phyloP scores from a whole-genome alignment of 2,329 filamentous ascomycete species.

The Trichophaea hybrida region DNA sequence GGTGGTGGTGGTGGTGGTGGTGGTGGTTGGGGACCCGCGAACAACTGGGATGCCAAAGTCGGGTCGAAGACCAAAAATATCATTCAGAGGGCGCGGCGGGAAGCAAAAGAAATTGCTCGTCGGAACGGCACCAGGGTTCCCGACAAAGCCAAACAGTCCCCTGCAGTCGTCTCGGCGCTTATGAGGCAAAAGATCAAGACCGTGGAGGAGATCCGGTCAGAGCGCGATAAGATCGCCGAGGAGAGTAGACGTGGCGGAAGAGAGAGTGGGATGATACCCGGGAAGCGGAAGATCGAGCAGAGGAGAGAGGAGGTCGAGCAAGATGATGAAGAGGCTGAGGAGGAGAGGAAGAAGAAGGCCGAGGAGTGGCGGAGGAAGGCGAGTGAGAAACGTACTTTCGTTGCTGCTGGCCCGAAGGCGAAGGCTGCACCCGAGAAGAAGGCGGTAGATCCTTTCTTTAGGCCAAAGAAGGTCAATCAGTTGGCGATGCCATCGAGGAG shows the following conservation, averaged over 20 bases:
- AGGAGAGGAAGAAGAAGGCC: background rate
- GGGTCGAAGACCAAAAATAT: constrained; percentile 22
- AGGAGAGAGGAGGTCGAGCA: background rate
- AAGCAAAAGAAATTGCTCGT: constrained; percentile 17
- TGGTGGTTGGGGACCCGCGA: constrained; percentile 10
- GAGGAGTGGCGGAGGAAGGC: background rate
- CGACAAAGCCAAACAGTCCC: no score
- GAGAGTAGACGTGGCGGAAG: background rate
- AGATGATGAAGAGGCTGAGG: background rate
- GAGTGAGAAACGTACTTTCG: background rate
- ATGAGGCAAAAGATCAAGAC: background rate
- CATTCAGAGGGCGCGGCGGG: constrained; percentile 14
- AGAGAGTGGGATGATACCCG: background rate
- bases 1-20: constrained; percentile 10
- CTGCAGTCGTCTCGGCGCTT: no score
- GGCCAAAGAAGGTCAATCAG: background rate
- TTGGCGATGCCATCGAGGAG: background rate
- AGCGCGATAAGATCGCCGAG: background rate
- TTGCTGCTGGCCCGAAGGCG: background rate
- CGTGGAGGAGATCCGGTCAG: background rate
- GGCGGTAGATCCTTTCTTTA: background rate
- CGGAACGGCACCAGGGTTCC: constrained; percentile 1
- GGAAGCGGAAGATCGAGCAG: background rate
- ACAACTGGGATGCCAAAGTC: constrained; percentile 13
- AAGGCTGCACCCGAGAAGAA: background rate